Evolutionary conservation across 106 monocot genomes (phyloP).

Genomic region (Allium fistulosum): DNA sequence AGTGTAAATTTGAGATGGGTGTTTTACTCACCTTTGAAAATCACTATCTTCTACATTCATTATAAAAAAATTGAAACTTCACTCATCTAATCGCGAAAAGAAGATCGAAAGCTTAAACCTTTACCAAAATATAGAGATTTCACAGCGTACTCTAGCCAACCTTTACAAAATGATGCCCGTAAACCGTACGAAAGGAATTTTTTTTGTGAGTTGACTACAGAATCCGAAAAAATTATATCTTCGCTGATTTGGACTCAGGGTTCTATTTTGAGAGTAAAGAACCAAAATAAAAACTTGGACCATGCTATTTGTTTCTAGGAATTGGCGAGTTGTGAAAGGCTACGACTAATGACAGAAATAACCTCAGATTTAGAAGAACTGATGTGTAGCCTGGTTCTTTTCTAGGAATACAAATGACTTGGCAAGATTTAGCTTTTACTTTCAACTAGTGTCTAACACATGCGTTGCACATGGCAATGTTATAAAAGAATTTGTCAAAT

Average conservation of each 20-base stretch:
- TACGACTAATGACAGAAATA: not conserved
- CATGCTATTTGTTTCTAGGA: not conserved
- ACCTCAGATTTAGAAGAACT: not conserved
- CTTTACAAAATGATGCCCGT: not conserved
- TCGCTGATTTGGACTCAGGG: not conserved
- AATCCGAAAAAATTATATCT: not conserved
- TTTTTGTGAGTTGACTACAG: not conserved
- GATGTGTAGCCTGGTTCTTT: not conserved
- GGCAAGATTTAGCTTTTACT: too few species aligned
- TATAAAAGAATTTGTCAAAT: too few species aligned
- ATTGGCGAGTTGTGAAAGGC: constrained; percentile 1
- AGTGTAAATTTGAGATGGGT: constrained; percentile 63
- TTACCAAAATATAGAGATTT: not conserved
- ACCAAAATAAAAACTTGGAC: constrained; percentile 1
- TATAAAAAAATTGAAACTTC: not conserved
- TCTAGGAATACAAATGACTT: too few species aligned
- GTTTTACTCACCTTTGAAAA: constrained; percentile 45
- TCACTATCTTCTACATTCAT: constrained; percentile 6
- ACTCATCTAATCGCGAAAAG: not conserved
- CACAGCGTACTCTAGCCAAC: not conserved
- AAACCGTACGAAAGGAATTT: not conserved
- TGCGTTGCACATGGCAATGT: too few species aligned
- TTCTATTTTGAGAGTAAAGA: not conserved
- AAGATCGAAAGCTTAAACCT: not conserved
- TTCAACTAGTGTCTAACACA: too few species aligned